Evolutionary conservation across 768 basidiomycete genomes (phyloP), one percentile per base, ranked within the genome.

Genomic region (Tricholoma saponaceum): DNA sequence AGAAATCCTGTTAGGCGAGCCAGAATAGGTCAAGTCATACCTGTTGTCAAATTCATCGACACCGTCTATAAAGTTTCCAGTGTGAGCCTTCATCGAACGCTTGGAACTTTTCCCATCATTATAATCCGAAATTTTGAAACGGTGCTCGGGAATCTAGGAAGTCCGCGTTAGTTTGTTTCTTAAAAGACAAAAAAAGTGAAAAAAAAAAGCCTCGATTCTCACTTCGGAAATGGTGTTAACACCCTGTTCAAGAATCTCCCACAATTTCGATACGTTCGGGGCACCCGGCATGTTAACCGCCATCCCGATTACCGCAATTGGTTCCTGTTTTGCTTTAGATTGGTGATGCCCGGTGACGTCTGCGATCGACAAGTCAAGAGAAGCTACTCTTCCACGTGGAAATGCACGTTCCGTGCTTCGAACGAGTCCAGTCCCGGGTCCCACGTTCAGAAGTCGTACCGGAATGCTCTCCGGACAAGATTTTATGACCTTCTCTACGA

Each of bases 301-400:
- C 86, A 89, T 88, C 8, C 89, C 89, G 50, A 89, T 73, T 56
- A 90, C 81, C 0, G 89, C 89, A 50, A 90, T 81, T 3, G 83
- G 79, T 47, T 82, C 77, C 59, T 78, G 76, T 39, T 72, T 73
- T 6, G 67, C 58, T 22, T 47, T 56, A 51, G 52, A 23, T 28
- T 55, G 46, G 9, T 53, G 56, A 52, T 30, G 51, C 18, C 49
- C n/a, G 14, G 14, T 35, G 25, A 28, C 41, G 16, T 57, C 59
- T 18, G 41, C 56, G 23, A 59, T 52, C 30, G 67, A 64, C 22
- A 67, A 54, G 54, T 76, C 67, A 46, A 67, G 54, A 25, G 61
- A 52, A 1, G 58, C 50, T 9, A 61, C 58, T 51, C 43, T 49
- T 20, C 58, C 57, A 49, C 59, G 61, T 25, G 69, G 64, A 43